A percentile compares a stretch with the other conserved stretches of the same genome.
phyloP scores from a whole-genome alignment of 139 green algal genomes.

The Chlamydomonas sp. region DNA sequence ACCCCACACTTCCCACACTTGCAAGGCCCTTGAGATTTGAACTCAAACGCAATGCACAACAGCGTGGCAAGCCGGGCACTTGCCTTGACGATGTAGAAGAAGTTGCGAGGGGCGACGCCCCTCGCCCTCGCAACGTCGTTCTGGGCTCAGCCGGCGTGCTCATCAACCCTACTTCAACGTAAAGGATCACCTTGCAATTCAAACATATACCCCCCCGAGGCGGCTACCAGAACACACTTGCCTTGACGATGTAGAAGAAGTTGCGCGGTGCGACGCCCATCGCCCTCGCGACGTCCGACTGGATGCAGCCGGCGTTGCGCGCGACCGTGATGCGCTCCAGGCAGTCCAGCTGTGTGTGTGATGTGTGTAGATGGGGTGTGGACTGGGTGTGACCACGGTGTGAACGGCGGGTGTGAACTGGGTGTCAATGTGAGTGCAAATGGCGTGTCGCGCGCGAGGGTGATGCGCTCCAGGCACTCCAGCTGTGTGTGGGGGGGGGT shows the following conservation, averaged over 20 bases:
- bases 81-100: conserved; percentile 64
- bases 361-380: too few relatives aligned
- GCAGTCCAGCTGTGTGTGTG: conserved; percentile 19
- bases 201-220: not conserved
- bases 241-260: conserved; percentile 67
- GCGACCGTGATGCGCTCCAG: conserved; percentile 32
- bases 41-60: too few relatives aligned
- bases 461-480: too few relatives aligned
- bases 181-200: too few relatives aligned
- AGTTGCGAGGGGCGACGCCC: conserved; percentile 50
- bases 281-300: conserved; percentile 37
- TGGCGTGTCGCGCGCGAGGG: too few relatives aligned
- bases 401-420: too few relatives aligned
- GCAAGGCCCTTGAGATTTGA: too few relatives aligned
- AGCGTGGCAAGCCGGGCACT: too few relatives aligned
- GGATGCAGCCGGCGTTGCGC: conserved; percentile 36
- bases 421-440: too few relatives aligned
- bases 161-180: not conserved
- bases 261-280: conserved; percentile 47
- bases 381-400: too few relatives aligned
- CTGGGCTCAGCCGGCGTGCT: conserved; percentile 23
- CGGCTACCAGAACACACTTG: conserved; percentile 7
- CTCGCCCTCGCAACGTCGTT: conserved; percentile 37
- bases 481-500: too few relatives aligned
- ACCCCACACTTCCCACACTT: too few relatives aligned